Evolutionary conservation across 140 eudicot genomes (phyloP), one percentile per base, ranked within the genome.

Genomic region (Bidens hawaiensis): DNA sequence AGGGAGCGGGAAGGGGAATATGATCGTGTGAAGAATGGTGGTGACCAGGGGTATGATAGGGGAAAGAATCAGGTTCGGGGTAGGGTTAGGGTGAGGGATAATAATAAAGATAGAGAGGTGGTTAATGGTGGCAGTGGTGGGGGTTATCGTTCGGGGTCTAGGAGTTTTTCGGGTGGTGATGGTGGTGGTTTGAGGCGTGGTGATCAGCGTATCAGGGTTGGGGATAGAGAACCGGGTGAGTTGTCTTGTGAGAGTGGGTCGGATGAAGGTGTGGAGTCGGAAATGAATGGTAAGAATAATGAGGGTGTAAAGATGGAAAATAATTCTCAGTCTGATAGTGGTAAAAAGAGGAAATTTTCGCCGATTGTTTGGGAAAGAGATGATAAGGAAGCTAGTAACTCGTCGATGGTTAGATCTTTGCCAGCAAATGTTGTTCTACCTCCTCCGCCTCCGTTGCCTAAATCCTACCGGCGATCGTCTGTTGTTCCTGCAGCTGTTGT

Each of bases 341-440:
- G 11, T 64, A 88, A 80, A 76, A 88, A 88, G 79, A 77, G 97
- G 68, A 89, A 89, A 62, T 89, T 83, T 30, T 70, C 97, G 12
- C 97, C 97, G 5, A 85, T 85, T 66, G 87, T 89, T 28, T 89
- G 97, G 97, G 97, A 89, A 50, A 83, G 88, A 78, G 95, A 89
- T 57, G 89, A 78, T 53, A 85, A 74, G 75, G 84, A 74, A 68
- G 77, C 50, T 17, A 76, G 64, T 36, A 58, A 76, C 58, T 11
- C 61, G 42, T 19, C 51, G 0, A 60, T 73, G 45, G 50, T 62
- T 36, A 64, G 77, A 58, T 59, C 65, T 60, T 66, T 72, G 4
- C 67, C 83, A 1, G 80, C 58, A 15, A 46, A 73, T 52, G 13
- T 57, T 40, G 49, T 27, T 23, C 28, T 79, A 28, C 78, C 83